These are phyloP conservation scores for Candida awuae DNA, from an alignment of 805 yeast genomes.

Conservation along the genomic window DNA sequence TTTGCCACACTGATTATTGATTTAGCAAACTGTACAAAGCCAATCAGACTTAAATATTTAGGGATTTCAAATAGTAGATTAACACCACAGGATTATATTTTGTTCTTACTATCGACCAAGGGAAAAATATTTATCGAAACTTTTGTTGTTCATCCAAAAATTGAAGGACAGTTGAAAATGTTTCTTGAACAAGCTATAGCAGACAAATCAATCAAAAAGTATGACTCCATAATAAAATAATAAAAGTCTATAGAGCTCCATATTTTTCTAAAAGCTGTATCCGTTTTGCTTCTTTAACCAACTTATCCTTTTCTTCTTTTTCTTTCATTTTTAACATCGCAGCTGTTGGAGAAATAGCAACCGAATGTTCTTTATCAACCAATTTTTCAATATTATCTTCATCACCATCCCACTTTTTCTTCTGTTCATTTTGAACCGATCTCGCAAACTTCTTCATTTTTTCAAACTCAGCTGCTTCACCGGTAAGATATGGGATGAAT, in stretches of 20 bases:
- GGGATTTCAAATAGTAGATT: neutral
- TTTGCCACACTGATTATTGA: too few relatives aligned
- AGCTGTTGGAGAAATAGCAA: conserved; percentile 41
- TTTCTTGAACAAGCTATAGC: neutral
- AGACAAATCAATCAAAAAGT: neutral
- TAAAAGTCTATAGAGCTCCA: conserved; percentile 21
- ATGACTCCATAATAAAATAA: neutral
- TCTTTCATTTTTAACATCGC: conserved; percentile 31
- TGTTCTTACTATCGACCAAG: neutral
- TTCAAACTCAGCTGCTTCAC: conserved; percentile 49
- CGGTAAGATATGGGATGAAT: conserved; percentile 47
- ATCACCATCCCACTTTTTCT: conserved; percentile 14
- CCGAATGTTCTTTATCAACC: conserved; percentile 20
- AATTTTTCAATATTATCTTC: conserved; percentile 13
- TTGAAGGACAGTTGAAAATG: neutral
- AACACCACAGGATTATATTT: neutral
- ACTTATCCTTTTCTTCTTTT: conserved; percentile 25
- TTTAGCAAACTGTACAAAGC: neutral
- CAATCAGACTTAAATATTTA: neutral
- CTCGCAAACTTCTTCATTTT: conserved; percentile 39
- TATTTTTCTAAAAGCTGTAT: conserved; percentile 32
- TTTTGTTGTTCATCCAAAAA: neutral
- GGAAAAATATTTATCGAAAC: neutral
- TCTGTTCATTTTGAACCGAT: conserved; percentile 16
- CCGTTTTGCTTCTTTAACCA: conserved; percentile 25